Base-by-base conservation (phyloP, 2,329 filamentous ascomycete species). In the Sarocladium kiliense region DNA sequence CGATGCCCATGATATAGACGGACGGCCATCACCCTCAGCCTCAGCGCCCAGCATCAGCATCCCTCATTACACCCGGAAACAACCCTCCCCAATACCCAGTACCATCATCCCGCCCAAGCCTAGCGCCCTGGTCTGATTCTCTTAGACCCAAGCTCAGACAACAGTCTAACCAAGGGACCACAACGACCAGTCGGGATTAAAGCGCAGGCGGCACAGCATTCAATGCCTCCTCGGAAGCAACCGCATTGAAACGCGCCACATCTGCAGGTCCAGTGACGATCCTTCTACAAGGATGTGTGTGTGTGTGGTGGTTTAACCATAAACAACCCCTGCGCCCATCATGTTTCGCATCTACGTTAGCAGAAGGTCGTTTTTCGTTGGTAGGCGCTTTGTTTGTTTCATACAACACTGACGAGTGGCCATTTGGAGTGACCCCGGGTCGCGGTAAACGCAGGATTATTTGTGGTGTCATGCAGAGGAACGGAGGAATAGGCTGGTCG, bases 221-320 rank as follows among this genome's bases (percentile, higher is more conserved):
- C 12, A 30, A 47, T 6, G 16, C 21, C 27, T 3, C 23, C 10
- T 51, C 30, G 47, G 47, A 51, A 51, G 47, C 47, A 51, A 21
- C 47, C 47, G 30, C 19, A 21, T 51, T 36, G 47, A 51, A 51
- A 51, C 44, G 44, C 44, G 44, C 44, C 44, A 47, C 44, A 47
- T 27, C 16, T 47, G 44, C 44, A 47, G 23, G 44, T 47, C 44
- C 21, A 21, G 25, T 14, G 44, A 3, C 16, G 44, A 47, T 47
- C 25, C 21, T 47, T 30, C 19, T 16, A 25, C 41, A 44, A 44
- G 36, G 9, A n/a, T 39, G 12, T n/a, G n/a, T n/a, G n/a, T n/a
- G n/a, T n/a, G n/a, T n/a, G 36, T 32, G 36, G 18, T 39, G 7
- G 36, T 16, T n/a, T 19, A 39, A 39, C 36, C 36, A n/a, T 39